A percentile compares a stretch with the other conserved stretches of the same genome.
phyloP scores from a whole-genome alignment of 1,139 yeast genomes.

The Hemisphaericaspora xylofermentans region DNA sequence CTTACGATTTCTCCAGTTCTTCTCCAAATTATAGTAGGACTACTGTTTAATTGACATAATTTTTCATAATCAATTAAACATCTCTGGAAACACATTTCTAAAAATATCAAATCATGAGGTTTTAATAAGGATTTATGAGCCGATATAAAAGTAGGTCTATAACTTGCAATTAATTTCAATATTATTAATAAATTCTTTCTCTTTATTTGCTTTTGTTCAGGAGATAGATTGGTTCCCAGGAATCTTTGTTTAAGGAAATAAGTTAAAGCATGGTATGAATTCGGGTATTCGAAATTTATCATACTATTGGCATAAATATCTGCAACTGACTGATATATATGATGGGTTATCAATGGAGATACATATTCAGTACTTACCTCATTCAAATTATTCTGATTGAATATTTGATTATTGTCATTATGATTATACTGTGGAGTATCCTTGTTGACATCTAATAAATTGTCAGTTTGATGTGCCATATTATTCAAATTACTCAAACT shows the following conservation, averaged over 20 bases:
- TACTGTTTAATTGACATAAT: constrained; percentile 54
- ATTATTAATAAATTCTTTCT: constrained; percentile 52
- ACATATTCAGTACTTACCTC: constrained; percentile 29
- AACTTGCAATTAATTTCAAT: constrained; percentile 65
- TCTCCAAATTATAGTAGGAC: constrained; percentile 77
- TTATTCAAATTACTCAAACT: constrained; percentile 12
- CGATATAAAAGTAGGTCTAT: constrained; percentile 71
- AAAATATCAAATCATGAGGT: constrained; percentile 63
- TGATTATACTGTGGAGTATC: not conserved
- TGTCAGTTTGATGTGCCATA: constrained; percentile 15
- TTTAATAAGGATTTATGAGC: constrained; percentile 63
- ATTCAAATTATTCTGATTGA: not conserved
- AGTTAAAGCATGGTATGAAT: constrained; percentile 63
- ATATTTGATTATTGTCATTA: constrained; percentile 2
- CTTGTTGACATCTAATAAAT: constrained; percentile 16
- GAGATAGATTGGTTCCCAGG: constrained; percentile 35
- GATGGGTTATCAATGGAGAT: constrained; percentile 59
- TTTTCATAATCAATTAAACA: constrained; percentile 66
- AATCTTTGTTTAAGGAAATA: constrained; percentile 56
- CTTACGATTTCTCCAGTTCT: constrained; percentile 76
- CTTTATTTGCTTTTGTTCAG: constrained; percentile 33
- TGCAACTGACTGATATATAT: constrained; percentile 60
- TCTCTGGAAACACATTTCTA: constrained; percentile 69
- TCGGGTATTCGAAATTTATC: constrained; percentile 64
- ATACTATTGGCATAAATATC: constrained; percentile 60